Evolutionary conservation across 2,329 filamentous ascomycete species (phyloP).

Genomic region (Apiospora marii): DNA sequence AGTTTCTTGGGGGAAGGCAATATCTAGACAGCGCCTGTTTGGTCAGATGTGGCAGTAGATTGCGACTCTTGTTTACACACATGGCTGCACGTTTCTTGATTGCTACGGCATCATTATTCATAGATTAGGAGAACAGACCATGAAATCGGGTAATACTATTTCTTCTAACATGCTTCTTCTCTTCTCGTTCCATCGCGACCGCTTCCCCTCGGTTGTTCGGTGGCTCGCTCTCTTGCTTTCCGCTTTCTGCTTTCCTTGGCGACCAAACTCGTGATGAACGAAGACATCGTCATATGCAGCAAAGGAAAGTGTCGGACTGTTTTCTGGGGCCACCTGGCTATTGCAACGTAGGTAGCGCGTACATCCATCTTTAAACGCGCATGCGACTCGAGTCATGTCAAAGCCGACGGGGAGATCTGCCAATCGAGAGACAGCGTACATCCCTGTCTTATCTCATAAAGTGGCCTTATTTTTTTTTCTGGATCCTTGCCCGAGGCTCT

Average conservation of each 20-base stretch:
- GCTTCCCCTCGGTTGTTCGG: not conserved
- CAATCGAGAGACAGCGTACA: not conserved
- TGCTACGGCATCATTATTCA: conserved; percentile 9
- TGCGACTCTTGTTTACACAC: conserved; percentile 6
- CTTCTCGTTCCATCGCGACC: not conserved
- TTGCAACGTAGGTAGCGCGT: not conserved
- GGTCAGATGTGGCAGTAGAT: conserved; percentile 20
- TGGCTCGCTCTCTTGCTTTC: not conserved
- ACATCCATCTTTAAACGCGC: conserved; percentile 1
- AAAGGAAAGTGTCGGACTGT: not conserved
- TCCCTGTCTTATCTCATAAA: not conserved
- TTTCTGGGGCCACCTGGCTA: not conserved
- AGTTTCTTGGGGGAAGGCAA: conserved; percentile 1
- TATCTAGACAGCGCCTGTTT: conserved; percentile 21
- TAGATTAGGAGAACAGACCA: conserved; percentile 14
- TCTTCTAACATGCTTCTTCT: not conserved
- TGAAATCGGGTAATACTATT: not conserved
- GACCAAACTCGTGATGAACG: not conserved
- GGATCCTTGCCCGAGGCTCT: conserved; percentile 11
- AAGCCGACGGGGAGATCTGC: conserved; percentile 11
- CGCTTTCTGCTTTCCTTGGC: not conserved
- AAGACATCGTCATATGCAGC: not conserved
- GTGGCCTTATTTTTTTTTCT: not conserved
- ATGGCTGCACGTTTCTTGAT: conserved; percentile 14
- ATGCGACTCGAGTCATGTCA: conserved; percentile 1